Evolutionary conservation across 2,329 filamentous ascomycete species (phyloP).

Genomic region (Diaporthe australafricana): DNA sequence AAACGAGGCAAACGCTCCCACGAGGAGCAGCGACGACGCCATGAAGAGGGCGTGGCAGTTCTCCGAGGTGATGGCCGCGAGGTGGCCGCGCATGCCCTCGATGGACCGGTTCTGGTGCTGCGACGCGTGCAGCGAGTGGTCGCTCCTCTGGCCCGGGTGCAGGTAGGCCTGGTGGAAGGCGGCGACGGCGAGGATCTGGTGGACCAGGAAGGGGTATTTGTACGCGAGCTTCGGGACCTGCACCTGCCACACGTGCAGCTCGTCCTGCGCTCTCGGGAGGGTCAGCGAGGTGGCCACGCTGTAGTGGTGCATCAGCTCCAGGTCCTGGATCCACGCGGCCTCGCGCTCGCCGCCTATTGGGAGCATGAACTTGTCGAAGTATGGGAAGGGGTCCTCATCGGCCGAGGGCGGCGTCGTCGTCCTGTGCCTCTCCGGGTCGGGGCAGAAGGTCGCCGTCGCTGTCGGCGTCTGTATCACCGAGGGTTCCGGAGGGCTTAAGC

Average conservation of each 20-base stretch:
- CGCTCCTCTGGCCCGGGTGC: conserved; percentile 41
- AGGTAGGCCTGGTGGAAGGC: conserved; percentile 46
- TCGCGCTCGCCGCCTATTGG: conserved; percentile 32
- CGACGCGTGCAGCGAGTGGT: conserved; percentile 44
- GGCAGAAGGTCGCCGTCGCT: not conserved
- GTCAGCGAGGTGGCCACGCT: conserved; percentile 42
- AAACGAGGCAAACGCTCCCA: conserved; percentile 47
- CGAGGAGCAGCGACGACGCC: conserved; percentile 46
- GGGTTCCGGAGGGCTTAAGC: conserved; percentile 13
- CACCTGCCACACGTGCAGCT: conserved; percentile 46
- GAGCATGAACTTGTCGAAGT: conserved; percentile 36
- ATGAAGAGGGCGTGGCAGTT: conserved; percentile 50
- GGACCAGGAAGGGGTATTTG: conserved; percentile 45
- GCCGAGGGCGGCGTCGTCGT: conserved; percentile 5
- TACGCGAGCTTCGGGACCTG: conserved; percentile 44
- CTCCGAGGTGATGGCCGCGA: conserved; percentile 43
- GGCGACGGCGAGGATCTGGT: conserved; percentile 47
- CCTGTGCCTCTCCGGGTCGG: conserved; percentile 14
- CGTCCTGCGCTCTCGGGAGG: conserved; percentile 45
- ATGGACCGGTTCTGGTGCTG: conserved; percentile 49
- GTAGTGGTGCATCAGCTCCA: conserved; percentile 50
- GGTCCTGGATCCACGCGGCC: conserved; percentile 48
- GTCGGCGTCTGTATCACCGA: conserved; percentile 2
- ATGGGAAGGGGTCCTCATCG: conserved; percentile 26
- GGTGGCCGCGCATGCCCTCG: conserved; percentile 44